Evolutionary conservation across 2,329 filamentous ascomycete genomes (phyloP).

Genomic region (Neofusicoccum laricinum): DNA sequence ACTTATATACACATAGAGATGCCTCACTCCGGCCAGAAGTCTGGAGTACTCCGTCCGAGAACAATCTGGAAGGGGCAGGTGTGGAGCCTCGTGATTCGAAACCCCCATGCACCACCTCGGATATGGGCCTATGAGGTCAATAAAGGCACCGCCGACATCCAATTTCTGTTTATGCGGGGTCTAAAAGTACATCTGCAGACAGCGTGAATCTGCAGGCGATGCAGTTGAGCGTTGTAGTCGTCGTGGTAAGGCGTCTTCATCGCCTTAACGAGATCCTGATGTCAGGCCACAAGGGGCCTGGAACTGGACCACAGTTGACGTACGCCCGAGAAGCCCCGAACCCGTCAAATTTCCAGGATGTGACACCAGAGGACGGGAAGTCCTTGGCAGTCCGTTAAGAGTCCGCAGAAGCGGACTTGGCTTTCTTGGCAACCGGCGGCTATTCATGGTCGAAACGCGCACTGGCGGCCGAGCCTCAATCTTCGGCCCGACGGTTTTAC

Average conservation of each 20-base stretch:
- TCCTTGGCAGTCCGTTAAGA: constrained; percentile 4
- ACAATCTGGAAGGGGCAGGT: constrained; percentile 2
- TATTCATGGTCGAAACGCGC: background rate
- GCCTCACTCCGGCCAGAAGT: background rate
- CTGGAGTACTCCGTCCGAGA: background rate
- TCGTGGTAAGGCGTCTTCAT: background rate
- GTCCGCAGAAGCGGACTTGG: background rate
- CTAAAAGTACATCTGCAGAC: no score
- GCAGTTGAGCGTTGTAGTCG: background rate
- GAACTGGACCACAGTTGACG: background rate
- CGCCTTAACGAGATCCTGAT: background rate
- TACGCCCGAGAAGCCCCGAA: background rate
- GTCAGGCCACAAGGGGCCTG: background rate
- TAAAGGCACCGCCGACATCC: background rate
- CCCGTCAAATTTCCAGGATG: background rate
- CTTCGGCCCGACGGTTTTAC: background rate
- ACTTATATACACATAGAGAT: background rate
- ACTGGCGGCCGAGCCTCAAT: background rate
- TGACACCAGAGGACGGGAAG: background rate
- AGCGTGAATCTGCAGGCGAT: background rate
- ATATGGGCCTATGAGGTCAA: background rate
- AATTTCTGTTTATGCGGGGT: background rate
- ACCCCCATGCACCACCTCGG: background rate
- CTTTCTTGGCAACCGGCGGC: background rate
- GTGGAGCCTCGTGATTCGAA: constrained; percentile 9